phyloP scores from a whole-genome alignment of 192 early-diverging fungal genomes.

The Linnemannia zychae region DNA sequence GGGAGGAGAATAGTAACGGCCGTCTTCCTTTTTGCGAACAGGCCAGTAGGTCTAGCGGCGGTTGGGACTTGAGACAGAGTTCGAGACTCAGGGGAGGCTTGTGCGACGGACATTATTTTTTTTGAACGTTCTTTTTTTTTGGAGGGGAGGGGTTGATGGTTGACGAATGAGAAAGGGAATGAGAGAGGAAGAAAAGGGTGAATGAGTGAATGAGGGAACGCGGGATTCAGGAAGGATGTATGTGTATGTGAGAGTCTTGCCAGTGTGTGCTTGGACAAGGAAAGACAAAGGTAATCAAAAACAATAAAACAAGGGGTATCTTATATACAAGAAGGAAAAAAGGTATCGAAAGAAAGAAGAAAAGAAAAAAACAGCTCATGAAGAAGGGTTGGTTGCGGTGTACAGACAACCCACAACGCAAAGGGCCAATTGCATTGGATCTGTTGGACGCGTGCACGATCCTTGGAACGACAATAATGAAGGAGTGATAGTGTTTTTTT shows the following conservation, averaged over 20 bases:
- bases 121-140: not conserved
- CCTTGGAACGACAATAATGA: not conserved
- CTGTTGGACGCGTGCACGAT: not conserved
- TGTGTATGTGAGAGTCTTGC: too few relatives aligned
- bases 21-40: not conserved
- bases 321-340: not conserved
- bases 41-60: not conserved
- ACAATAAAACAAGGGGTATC: not conserved
- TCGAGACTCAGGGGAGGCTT: not conserved
- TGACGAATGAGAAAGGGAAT: too few relatives aligned
- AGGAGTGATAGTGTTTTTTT: too few relatives aligned
- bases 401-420: too few relatives aligned
- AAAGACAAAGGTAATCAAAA: too few relatives aligned
- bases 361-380: too few relatives aligned
- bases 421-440: not conserved
- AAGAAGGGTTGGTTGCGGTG: not conserved
- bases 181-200: too few relatives aligned
- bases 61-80: not conserved
- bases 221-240: too few relatives aligned
- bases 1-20: not conserved
- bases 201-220: too few relatives aligned
- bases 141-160: not conserved
- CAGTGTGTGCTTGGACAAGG: too few relatives aligned
- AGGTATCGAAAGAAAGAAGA: not conserved
- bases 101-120: not conserved